Evolutionary conservation across 2,329 filamentous ascomycete genomes (phyloP), one percentile per base, ranked within the genome.

Genomic region (Colletotrichum lini): DNA sequence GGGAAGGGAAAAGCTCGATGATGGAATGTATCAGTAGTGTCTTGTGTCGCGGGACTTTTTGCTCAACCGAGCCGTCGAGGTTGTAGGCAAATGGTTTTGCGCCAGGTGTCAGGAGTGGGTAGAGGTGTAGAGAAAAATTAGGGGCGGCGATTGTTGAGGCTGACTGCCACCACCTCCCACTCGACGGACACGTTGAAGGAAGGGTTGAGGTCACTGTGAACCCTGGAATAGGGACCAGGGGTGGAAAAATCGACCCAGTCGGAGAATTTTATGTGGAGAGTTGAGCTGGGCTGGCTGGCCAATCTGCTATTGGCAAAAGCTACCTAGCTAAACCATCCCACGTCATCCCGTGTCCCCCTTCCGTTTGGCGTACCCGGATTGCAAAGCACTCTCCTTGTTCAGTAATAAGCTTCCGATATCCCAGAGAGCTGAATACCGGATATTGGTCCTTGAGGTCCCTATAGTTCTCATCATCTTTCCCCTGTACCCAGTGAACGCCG

Each of bases 201-300:
- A 72, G 65, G 65, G 69, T 69, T 72, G 69, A 72, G 69, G 59
- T 72, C 69, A 72, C 69, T 62, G 23, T 58, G 65, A 69, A 72
- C 69, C 69, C 69, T 69, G 65, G 59, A 68, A 57, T 58, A 26
- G 58, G 69, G 44, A 45, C 26, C 45, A 60, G 53, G 65, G 65
- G 18, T 3, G 35, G 13, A 38, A 18, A 16, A 49, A 63, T 49
- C 54, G 42, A 59, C 42, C 65, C 69, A 69, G 40, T 72, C 69
- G 69, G 69, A 63, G 66, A 69, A 59, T 69, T 59, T 60, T 49
- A 50, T 42, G 65, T 54, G 65, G 69, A 13, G 42, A 69, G 35
- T 53, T 71, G 47, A 61, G 45, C 35, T 67, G 18, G 40, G n/a
- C 15, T 16, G 40, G 40, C 30, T 66, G 40, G 35, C 54, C 56